Evolutionary conservation across 495 filamentous ascomycete genomes (phyloP).

Genomic region (Penicillium cataractarum): DNA sequence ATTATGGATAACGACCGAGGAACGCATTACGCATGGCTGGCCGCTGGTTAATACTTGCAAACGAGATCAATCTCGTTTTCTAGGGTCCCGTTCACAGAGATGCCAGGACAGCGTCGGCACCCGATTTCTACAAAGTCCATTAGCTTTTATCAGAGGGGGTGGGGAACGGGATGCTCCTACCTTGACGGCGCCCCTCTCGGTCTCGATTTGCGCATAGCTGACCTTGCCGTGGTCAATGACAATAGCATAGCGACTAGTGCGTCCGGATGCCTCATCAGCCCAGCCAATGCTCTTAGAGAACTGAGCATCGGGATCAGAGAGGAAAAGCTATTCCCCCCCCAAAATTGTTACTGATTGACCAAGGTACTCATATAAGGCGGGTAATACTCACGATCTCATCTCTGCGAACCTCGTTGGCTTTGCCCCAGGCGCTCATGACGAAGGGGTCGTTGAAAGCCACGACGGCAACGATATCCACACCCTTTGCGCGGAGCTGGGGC

Average conservation of each 20-base stretch:
- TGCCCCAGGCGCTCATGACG: slow-evolving; percentile 94
- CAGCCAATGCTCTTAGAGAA: slow-evolving; percentile 84
- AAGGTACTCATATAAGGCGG: background rate
- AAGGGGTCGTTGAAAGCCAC: slow-evolving; percentile 86
- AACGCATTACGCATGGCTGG: background rate
- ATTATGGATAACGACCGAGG: background rate
- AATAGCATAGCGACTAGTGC: slow-evolving; percentile 83
- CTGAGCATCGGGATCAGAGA: slow-evolving; percentile 71
- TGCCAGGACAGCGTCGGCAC: slow-evolving; percentile 68
- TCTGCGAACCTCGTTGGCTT: slow-evolving; percentile 83
- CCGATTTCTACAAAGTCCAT: slow-evolving; percentile 56
- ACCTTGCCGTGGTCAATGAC: slow-evolving; percentile 89
- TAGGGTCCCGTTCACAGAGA: slow-evolving; percentile 15
- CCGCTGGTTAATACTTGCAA: background rate
- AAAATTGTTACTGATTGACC: slow-evolving; percentile 27
- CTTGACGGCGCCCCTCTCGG: slow-evolving; percentile 59
- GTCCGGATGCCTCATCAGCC: slow-evolving; percentile 61
- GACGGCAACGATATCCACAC: slow-evolving; percentile 80
- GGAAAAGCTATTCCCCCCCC: slow-evolving; percentile 63
- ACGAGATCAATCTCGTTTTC: background rate
- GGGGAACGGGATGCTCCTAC: slow-evolving; percentile 10
- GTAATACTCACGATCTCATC: slow-evolving; percentile 64
- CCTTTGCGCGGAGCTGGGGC: slow-evolving; percentile 72
- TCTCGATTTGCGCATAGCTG: slow-evolving; percentile 80
- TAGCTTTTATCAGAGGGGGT: slow-evolving; percentile 1